Evolutionary conservation across 768 basidiomycete genomes (phyloP).

Genomic region (Macrolepiota fuliginosa): DNA sequence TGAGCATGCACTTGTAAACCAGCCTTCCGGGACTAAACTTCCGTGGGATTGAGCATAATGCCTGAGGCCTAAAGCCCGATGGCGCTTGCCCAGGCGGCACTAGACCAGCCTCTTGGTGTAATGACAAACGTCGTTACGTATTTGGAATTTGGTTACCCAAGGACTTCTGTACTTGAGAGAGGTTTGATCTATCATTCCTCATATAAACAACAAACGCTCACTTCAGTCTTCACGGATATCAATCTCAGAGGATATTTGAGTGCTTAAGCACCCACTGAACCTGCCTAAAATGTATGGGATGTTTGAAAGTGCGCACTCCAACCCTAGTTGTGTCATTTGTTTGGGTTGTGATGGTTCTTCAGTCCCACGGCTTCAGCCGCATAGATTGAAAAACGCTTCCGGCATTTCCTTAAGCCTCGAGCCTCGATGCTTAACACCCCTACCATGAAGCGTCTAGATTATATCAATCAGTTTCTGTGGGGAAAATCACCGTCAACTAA

Average conservation of each 20-base stretch:
- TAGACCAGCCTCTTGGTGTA: background rate
- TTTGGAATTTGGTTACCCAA: background rate
- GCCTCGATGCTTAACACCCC: too few species aligned
- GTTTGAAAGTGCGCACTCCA: background rate
- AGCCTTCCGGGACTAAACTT: background rate
- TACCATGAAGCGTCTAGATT: conserved; percentile 18
- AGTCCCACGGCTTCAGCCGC: background rate
- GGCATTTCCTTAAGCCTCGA: background rate
- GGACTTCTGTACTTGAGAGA: background rate
- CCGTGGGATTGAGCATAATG: background rate
- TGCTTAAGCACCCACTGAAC: background rate
- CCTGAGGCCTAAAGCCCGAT: background rate
- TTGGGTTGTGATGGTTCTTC: background rate
- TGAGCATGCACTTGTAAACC: background rate
- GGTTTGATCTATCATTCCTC: too few species aligned
- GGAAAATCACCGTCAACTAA: conserved; percentile 35
- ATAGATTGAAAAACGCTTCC: background rate
- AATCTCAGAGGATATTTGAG: background rate
- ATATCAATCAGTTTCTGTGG: conserved; percentile 23
- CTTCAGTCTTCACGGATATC: background rate
- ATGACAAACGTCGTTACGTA: background rate
- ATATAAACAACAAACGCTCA: too few species aligned
- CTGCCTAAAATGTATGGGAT: background rate
- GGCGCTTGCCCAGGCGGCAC: background rate
- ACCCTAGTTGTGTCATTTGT: background rate